Percentiles rank a stretch among this genome's conserved stretches.
These are phyloP conservation scores for Sugiyamaella smithiae DNA, from an alignment of 805 yeast species.

Conservation along the genomic window DNA sequence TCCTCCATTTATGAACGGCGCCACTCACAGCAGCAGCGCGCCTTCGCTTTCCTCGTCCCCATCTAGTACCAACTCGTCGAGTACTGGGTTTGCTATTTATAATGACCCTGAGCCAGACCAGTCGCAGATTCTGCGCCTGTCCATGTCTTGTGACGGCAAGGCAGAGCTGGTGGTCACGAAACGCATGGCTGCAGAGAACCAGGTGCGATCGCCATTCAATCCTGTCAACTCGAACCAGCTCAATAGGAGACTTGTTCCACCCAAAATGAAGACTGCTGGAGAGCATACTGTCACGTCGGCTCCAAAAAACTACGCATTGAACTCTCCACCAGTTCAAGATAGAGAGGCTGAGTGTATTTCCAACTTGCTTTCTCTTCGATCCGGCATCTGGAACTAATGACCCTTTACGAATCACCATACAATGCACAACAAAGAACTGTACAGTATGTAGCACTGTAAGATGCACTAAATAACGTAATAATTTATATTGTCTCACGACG, in stretches of 20 bases:
- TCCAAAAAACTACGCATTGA: conserved; percentile 1
- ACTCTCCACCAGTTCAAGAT: conserved; percentile 13
- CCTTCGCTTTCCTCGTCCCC: background rate
- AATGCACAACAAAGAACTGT: too few species aligned
- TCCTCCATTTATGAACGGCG: conserved; percentile 3
- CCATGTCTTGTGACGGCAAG: conserved; percentile 40
- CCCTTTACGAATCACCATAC: too few species aligned
- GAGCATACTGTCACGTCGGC: conserved; percentile 6
- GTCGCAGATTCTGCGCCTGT: conserved; percentile 22
- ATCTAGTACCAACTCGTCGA: conserved; percentile 2
- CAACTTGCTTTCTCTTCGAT: conserved; percentile 33
- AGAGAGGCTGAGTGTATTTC: conserved; percentile 36
- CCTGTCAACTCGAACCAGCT: conserved; percentile 1
- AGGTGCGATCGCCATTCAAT: background rate
- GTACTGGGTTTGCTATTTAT: conserved; percentile 6
- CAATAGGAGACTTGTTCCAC: conserved; percentile 5
- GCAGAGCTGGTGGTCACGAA: conserved; percentile 35
- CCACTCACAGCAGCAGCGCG: conserved; percentile 5
- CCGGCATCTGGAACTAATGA: conserved; percentile 29
- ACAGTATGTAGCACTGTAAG: too few species aligned
- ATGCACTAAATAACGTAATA: too few species aligned
- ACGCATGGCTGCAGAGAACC: background rate
- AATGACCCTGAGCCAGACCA: conserved; percentile 6
- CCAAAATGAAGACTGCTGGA: background rate
- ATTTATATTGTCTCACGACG: too few species aligned